These are phyloP conservation scores for Cladophialophora chaetospira DNA, from an alignment of 2,329 filamentous ascomycete species.

Conservation along the genomic window DNA sequence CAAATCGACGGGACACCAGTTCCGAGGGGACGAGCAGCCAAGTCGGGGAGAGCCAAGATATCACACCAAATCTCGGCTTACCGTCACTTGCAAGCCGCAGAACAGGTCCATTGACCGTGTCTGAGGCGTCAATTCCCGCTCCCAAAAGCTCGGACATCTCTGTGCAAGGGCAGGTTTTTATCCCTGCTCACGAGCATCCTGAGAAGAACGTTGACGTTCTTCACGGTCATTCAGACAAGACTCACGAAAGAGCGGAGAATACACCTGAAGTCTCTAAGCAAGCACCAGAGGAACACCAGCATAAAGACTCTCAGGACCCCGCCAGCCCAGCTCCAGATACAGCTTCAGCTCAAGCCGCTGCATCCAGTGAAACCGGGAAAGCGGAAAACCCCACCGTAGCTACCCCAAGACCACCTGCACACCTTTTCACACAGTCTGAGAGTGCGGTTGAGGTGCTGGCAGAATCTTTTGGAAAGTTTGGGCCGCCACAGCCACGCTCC, in stretches of 20 bases:
- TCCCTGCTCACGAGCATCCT: constrained; percentile 14
- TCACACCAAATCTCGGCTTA: constrained; percentile 10
- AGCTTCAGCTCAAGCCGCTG: background rate
- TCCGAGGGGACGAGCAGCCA: constrained; percentile 2
- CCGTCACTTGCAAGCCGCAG: constrained; percentile 20
- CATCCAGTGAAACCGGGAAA: background rate
- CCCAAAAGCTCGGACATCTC: constrained; percentile 20
- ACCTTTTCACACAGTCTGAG: constrained; percentile 7
- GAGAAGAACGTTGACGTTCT: constrained; percentile 3
- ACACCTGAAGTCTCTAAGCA: background rate
- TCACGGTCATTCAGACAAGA: background rate
- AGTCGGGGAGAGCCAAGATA: constrained; percentile 13
- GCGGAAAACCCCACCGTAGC: background rate
- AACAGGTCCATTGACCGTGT: constrained; percentile 25
- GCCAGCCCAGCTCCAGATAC: background rate
- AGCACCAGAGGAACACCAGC: background rate
- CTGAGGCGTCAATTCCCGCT: constrained; percentile 24
- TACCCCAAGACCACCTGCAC: background rate
- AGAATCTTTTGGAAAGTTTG: background rate
- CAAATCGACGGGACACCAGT: background rate
- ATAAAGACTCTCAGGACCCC: background rate
- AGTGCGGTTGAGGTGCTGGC: background rate
- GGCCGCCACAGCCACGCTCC: background rate
- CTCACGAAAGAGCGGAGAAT: background rate
- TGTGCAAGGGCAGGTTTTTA: constrained; percentile 24